Evolutionary conservation across 2,329 filamentous ascomycete genomes (phyloP), one percentile per base, ranked within the genome.

Genomic region (Calonectria pteridis): DNA sequence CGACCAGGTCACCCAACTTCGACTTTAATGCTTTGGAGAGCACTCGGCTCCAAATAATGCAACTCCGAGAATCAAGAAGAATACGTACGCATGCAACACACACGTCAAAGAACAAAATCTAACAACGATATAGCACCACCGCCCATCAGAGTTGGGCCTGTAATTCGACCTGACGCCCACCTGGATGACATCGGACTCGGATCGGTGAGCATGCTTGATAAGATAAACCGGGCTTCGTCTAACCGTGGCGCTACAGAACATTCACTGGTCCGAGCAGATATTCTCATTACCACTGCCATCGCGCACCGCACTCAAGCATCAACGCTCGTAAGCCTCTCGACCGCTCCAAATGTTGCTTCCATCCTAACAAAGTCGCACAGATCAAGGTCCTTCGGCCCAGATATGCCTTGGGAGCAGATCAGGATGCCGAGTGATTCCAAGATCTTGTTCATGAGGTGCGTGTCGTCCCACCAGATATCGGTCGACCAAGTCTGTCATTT

Each of bases 211-310:
- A 9, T 33, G 23, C 6, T 40, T 18, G 16, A 26, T 20, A 14
- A n/a, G 11, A 5, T 18, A 11, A 51, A 50, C 14, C 23, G 23
- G 16, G 37, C 69, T 43, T 71, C 64, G 63, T 76, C 73, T 69
- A 28, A 55, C 31, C 35, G 43, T 28, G 37, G 35, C 46, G 40
- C 53, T 40, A 23, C 73, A 91, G 89, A 84, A 84, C 64, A 82
- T 85, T 6, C 91, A 93, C 78, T 93, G 91, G 91, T 90, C 91
- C 7, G 88, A 91, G 76, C 86, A 89, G 50, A 91, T 93, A 29
- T 92, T 93, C 75, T 88, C 89, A 0, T 84, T 88, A 26, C 88
- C 89, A 0, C 82, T 91, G 49, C 86, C 89, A 0, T 87, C 86
- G 14, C 84, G 87, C 16, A 91, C 89, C 6, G 84, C 85, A 6